These are phyloP conservation scores for Prototheca cutis DNA, from an alignment of 163 green algal genomes.

Conservation along the genomic window DNA sequence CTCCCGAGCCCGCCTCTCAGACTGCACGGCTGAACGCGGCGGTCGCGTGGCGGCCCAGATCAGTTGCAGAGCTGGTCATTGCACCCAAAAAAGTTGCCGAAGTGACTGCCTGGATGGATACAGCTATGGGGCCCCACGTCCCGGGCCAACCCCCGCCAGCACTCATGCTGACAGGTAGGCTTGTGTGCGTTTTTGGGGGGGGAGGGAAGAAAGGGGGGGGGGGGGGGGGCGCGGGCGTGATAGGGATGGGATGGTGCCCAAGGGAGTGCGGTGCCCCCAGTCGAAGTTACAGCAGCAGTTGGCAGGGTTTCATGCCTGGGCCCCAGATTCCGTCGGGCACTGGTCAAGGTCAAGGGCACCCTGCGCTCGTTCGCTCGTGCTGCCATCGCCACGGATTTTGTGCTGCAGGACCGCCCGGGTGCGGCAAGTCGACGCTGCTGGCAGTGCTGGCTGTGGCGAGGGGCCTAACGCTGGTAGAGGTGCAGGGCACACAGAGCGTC, in stretches of 20 bases:
- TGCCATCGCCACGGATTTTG: not conserved
- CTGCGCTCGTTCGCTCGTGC: not conserved
- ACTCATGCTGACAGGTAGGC: slow-evolving; percentile 16
- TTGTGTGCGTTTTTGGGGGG: not conserved
- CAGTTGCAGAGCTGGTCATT: slow-evolving; percentile 51
- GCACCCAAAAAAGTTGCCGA: slow-evolving; percentile 62
- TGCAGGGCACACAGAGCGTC: slow-evolving; percentile 33
- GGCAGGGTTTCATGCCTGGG: no score
- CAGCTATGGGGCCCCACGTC: slow-evolving; percentile 9
- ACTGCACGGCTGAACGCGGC: slow-evolving; percentile 9
- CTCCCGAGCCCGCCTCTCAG: no score
- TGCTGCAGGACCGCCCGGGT: slow-evolving; percentile 54
- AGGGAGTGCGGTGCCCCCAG: no score
- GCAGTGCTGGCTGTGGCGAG: slow-evolving; percentile 40
- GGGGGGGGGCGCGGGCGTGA: no score
- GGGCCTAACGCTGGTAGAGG: slow-evolving; percentile 56
- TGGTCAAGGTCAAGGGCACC: no score
- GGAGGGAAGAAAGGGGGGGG: not conserved
- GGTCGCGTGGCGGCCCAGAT: no score
- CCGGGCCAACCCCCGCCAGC: not conserved
- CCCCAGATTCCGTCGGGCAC: no score
- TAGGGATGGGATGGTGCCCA: no score
- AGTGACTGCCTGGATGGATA: slow-evolving; percentile 44
- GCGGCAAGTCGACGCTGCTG: slow-evolving; percentile 60
- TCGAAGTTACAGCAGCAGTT: no score